Evolutionary conservation across 1,284 basidiomycete genomes (phyloP), one percentile per base, ranked within the genome.

Genomic region (Boletellus deceptivus): DNA sequence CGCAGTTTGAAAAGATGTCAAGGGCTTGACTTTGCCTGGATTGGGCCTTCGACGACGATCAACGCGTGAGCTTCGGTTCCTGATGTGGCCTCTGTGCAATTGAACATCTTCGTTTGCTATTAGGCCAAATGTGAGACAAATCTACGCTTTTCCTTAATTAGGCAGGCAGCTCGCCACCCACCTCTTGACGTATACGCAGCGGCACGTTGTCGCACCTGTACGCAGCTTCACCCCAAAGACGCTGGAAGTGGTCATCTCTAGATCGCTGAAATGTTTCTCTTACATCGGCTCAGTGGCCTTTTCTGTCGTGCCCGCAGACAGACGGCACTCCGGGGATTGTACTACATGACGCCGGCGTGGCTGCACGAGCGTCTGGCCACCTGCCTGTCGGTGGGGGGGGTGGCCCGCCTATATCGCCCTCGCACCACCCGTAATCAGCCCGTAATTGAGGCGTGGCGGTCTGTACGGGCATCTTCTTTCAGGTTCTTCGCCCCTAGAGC

Each of bases 401-500:
- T 25, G 49, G 40, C 31, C 37, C n/a, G 27, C 24, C 31, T 31
- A 22, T 41, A 44, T 44, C 25, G 31, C 31, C 36, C 46, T 49
- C 22, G 40, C 38, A 46, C 35, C 36, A 20, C 27, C 45, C 38
- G 35, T 31, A 42, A 49, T 41, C 53, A 51, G 44, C n/a, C 53
- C 49, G 34, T 54, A 53, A 52, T 54, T 25, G 56, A 56, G 20
- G 38, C 47, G 27, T 57, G 54, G 55, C 56, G 39, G 64, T 63
- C 55, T 49, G 54, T 52, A 48, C 43, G 58, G 45, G 29, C 58
- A 52, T 36, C 36, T 62, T 63, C 59, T 52, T 49, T 51, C 43
- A 40, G 54, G 22, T 62, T 53, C 63, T 50, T 53, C n/a, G 55
- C 63, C 66, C 63, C 63, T 68, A 68, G 63, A 57, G 63, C 66